These are phyloP conservation scores for Russula olivacea DNA, from an alignment of 768 basidiomycete species.

Conservation along the genomic window DNA sequence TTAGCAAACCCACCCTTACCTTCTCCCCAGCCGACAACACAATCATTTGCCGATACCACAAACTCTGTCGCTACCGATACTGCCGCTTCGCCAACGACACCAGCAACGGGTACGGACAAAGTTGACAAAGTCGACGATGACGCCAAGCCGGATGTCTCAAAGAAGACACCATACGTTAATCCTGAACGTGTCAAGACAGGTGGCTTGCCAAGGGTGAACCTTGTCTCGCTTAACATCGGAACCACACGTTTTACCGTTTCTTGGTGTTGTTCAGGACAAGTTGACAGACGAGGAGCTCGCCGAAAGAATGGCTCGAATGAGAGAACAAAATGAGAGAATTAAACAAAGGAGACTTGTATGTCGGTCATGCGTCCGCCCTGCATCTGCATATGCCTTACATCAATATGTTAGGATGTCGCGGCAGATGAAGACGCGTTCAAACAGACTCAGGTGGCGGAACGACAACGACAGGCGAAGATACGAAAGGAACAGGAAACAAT, in stretches of 20 bases:
- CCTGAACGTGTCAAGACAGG: constrained; percentile 82
- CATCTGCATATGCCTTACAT: neutral
- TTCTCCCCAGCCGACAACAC: constrained; percentile 12
- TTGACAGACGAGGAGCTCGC: constrained; percentile 59
- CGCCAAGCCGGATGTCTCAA: constrained; percentile 28
- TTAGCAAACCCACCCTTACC: constrained; percentile 13
- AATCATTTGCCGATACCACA: neutral
- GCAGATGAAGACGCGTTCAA: constrained; percentile 78
- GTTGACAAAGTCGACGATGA: constrained; percentile 26
- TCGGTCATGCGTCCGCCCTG: constrained; percentile 12
- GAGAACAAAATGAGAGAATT: constrained; percentile 71
- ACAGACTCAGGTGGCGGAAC: constrained; percentile 61
- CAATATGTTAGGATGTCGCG: constrained; percentile 56
- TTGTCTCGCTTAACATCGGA: constrained; percentile 16
- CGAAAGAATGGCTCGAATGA: constrained; percentile 63
- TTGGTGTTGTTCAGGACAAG: constrained; percentile 47
- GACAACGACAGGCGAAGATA: constrained; percentile 47
- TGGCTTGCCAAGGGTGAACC: constrained; percentile 57
- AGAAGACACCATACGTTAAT: constrained; percentile 74
- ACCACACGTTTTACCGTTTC: constrained; percentile 1
- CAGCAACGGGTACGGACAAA: constrained; percentile 16
- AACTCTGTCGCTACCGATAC: neutral
- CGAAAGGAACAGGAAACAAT: constrained; percentile 66
- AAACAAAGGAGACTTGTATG: constrained; percentile 60
- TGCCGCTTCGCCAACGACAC: constrained; percentile 4